These are phyloP conservation scores for Kalmanozyma brasiliensis DNA, from an alignment of 1,284 basidiomycete species.

Conservation along the genomic window DNA sequence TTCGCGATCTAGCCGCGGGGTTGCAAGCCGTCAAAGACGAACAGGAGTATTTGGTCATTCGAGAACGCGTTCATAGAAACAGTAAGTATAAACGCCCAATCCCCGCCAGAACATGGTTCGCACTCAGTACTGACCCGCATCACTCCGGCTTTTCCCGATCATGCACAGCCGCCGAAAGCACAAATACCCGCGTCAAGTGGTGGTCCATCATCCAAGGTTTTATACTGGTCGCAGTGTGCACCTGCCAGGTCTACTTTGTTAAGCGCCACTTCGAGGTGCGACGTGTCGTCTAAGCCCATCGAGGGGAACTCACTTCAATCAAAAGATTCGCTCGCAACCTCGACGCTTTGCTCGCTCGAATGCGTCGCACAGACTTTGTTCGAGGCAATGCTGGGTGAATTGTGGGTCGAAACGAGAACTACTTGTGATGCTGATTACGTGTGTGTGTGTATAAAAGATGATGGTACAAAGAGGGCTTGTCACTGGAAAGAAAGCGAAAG, in stretches of 20 bases:
- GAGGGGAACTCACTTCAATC: too few species aligned
- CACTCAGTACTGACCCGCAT: not conserved
- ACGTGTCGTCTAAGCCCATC: constrained; percentile 53
- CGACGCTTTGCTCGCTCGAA: too few species aligned
- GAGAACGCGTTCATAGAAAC: constrained; percentile 91
- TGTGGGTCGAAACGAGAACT: too few species aligned
- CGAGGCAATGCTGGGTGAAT: too few species aligned
- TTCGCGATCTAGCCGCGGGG: constrained; percentile 84
- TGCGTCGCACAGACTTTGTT: too few species aligned
- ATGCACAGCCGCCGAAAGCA: constrained; percentile 69
- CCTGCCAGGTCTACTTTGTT: constrained; percentile 97
- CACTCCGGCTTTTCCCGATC: not conserved
- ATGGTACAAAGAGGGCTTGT: too few species aligned
- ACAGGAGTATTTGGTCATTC: constrained; percentile 96
- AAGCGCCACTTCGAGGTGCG: constrained; percentile 73
- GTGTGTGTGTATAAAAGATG: too few species aligned
- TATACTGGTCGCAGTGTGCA: constrained; percentile 88
- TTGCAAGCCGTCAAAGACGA: constrained; percentile 95
- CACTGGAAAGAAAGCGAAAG: too few species aligned
- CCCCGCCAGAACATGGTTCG: too few species aligned
- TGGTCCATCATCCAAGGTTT: constrained; percentile 93
- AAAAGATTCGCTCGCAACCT: too few species aligned
- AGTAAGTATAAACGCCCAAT: too few species aligned
- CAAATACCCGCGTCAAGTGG: constrained; percentile 95
- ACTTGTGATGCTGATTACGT: too few species aligned